Conservation (phyloP, 2,329 filamentous ascomycete genomes). For the Aspergillus sp. region DNA sequence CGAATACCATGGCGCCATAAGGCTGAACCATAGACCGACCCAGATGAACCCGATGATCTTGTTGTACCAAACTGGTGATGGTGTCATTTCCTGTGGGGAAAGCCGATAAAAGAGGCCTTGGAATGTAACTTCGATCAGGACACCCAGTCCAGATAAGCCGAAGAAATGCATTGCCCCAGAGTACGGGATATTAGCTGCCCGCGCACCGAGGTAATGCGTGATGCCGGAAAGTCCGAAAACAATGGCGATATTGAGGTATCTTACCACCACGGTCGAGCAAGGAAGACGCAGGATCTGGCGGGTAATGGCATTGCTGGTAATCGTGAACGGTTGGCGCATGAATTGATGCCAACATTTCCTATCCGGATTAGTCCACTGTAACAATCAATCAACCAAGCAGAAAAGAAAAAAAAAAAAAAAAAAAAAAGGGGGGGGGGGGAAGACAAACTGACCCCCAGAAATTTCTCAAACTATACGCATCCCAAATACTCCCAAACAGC, state of each 20-base stretch:
- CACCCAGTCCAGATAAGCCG: not conserved
- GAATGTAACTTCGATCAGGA: not conserved
- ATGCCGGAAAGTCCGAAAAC: not conserved
- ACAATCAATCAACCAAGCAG: not conserved
- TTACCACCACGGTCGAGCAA: not conserved
- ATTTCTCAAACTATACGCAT: not conserved
- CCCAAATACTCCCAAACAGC: not conserved
- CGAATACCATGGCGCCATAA: not conserved
- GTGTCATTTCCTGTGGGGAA: not conserved
- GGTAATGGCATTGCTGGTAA: not conserved
- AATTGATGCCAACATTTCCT: not conserved
- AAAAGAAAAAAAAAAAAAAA: too few relatives aligned
- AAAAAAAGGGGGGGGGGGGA: too few relatives aligned
- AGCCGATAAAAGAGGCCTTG: not conserved
- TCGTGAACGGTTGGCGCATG: not conserved
- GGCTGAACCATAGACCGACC: not conserved
- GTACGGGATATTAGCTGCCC: not conserved
- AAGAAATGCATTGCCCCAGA: not conserved
- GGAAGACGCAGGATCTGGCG: not conserved
- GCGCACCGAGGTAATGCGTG: not conserved
- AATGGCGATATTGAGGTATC: not conserved
- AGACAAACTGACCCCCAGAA: not conserved
- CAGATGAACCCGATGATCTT: not conserved
- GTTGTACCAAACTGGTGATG: not conserved
- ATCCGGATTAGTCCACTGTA: too few relatives aligned